Percentiles rank a stretch among this genome's conserved stretches.
Conservation (phyloP, 768 basidiomycete genomes). For the Boletus fagicola region DNA sequence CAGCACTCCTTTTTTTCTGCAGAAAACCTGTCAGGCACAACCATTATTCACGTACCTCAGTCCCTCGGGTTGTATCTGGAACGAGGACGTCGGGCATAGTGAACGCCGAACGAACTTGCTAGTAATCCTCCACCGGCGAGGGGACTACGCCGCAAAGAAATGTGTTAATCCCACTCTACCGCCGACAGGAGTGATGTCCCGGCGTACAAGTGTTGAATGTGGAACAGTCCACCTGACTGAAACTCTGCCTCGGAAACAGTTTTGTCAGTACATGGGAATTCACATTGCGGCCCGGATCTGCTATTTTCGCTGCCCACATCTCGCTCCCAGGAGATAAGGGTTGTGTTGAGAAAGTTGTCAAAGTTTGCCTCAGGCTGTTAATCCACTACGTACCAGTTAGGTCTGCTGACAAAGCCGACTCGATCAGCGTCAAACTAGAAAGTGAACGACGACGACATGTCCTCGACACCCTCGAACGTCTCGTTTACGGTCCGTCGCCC, state of each 20-base stretch:
- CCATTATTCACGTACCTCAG: background rate
- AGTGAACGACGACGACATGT: conserved; percentile 16
- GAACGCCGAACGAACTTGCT: background rate
- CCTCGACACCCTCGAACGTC: conserved; percentile 44
- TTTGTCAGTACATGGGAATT: background rate
- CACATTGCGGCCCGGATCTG: background rate
- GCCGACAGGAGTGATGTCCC: background rate
- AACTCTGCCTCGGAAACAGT: background rate
- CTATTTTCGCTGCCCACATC: background rate
- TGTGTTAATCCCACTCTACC: background rate
- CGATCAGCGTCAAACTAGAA: background rate
- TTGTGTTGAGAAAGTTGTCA: background rate
- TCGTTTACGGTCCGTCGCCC: conserved; percentile 88
- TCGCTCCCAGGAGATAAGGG: conserved; percentile 6
- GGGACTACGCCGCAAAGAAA: background rate
- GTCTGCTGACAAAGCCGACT: background rate
- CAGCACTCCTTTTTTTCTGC: background rate
- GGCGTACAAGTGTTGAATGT: background rate
- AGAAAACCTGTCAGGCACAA: background rate
- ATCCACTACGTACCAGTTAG: too few relatives aligned
- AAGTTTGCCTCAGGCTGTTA: too few relatives aligned
- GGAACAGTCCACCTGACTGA: too few relatives aligned
- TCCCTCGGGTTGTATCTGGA: background rate
- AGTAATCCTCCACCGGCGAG: background rate
- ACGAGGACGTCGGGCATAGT: background rate